Evolutionary conservation across 1,139 yeast genomes (phyloP), one percentile per base, ranked within the genome.

Genomic region (Pichia sp.): DNA sequence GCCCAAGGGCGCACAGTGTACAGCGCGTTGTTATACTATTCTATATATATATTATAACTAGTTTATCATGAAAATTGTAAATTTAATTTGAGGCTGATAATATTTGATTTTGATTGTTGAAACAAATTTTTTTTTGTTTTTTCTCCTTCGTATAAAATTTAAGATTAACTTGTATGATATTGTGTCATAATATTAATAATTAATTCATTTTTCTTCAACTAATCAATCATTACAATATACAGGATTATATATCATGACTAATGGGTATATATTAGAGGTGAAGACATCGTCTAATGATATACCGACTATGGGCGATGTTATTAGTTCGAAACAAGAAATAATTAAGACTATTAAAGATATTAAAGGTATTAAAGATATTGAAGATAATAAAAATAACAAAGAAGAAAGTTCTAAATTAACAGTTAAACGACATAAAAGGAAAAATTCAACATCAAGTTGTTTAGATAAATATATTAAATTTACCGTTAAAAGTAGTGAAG

Each of bases 391-490:
- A 12, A 30, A 23, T 11, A 24, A 30, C 6, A 8, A 24, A 11
- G 16, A 20, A 28, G 34, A 1, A 34, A 30, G 22, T 32, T 32
- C 25, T 25, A 32, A 22, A 32, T 11, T 32, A 10, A 4, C n/a
- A n/a, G n/a, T n/a, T n/a, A 32, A 32, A 32, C 35, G 35, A 32
- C 23, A 16, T 30, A 37, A 37, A 2, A 31, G 11, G 20, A 25
- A 16, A 12, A 22, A 6, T 37, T n/a, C n/a, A n/a, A n/a, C n/a
- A n/a, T 20, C 28, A 9, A 23, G 16, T 31, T 12, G 31, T 11
- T 24, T 31, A 11, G 42, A 41, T 40, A 37, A 57, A 32, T 59
- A 54, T 39, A 45, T 58, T 28, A 51, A 49, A 37, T 58, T 58
- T 40, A 55, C 57, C 9, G 57, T 57, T 36, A 49, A 43, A 33